Percentiles rank a stretch among this genome's conserved stretches.
Conservation (phyloP, 148 eudicot species). For the Diospyros kaki region DNA sequence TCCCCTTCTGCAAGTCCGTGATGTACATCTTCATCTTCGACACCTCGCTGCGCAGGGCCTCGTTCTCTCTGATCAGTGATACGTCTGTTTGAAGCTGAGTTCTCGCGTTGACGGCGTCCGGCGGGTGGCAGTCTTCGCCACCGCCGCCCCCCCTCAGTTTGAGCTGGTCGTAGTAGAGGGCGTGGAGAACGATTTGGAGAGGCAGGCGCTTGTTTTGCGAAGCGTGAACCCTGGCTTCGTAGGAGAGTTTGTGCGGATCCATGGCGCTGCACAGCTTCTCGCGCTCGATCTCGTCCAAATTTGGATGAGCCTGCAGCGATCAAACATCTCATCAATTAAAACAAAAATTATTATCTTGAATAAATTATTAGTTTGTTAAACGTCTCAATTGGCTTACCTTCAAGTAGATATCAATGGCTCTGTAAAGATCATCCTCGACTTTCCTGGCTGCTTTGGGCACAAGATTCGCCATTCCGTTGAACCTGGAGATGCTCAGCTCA, state of each 20-base stretch:
- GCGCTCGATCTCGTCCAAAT: conserved; percentile 86
- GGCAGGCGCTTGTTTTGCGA: conserved; percentile 91
- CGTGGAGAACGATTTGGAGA: conserved; percentile 80
- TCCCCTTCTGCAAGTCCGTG: conserved; percentile 34
- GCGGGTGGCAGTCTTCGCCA: too few relatives aligned
- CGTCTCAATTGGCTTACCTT: conserved; percentile 32
- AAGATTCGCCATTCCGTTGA: conserved; percentile 85
- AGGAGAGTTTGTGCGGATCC: conserved; percentile 86
- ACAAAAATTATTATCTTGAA: too few relatives aligned
- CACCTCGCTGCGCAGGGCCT: conserved; percentile 56
- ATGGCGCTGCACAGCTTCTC: conserved; percentile 88
- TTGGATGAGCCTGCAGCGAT: conserved; percentile 73
- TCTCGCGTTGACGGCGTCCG: conserved; percentile 29
- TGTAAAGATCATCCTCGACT: conserved; percentile 80
- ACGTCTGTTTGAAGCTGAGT: conserved; percentile 57
- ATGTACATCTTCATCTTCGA: conserved; percentile 81
- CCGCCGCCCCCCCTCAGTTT: conserved; percentile 64
- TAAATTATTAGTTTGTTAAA: neutral
- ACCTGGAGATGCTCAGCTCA: conserved; percentile 76
- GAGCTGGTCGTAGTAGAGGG: conserved; percentile 87
- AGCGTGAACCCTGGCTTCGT: conserved; percentile 89
- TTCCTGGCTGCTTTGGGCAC: conserved; percentile 78
- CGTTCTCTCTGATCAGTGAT: conserved; percentile 68
- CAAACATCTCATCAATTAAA: too few relatives aligned
- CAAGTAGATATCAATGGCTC: conserved; percentile 85